Conservation (phyloP, 352 stramenopile genomes). For the Globisporangium nodosum region DNA sequence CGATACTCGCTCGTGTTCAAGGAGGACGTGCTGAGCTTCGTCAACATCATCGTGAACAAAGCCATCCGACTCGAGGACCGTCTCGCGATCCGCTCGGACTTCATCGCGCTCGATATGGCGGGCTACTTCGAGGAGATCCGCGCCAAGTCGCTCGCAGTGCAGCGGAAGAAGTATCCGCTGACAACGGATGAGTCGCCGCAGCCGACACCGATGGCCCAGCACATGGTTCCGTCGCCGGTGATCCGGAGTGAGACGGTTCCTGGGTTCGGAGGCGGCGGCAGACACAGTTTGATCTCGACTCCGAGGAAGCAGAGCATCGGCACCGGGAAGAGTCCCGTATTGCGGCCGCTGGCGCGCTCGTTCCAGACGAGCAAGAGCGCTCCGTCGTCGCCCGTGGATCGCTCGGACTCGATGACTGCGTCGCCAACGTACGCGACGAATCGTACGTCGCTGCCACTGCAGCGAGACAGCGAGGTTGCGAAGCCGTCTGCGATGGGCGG, state of each 20-base stretch:
- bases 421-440: conserved; percentile 9
- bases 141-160: conserved; percentile 71
- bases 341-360: conserved; percentile 5
- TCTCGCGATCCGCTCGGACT: conserved; percentile 75
- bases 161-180: conserved; percentile 60
- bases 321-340: conserved; percentile 7
- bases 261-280: not conserved
- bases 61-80: conserved; percentile 77
- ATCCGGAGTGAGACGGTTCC: conserved; percentile 7
- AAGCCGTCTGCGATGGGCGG: conserved; percentile 2
- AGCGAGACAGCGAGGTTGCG: conserved; percentile 5
- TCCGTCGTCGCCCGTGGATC: conserved; percentile 45
- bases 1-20: conserved; percentile 86
- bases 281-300: not conserved
- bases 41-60: conserved; percentile 90
- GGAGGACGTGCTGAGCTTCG: conserved; percentile 84
- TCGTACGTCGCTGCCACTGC: conserved; percentile 15
- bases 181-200: conserved; percentile 23
- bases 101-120: conserved; percentile 81
- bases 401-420: conserved; percentile 13
- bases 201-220: conserved; percentile 3
- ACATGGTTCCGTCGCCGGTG: conserved; percentile 7
- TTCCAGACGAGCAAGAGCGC: conserved; percentile 40
- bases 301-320: conserved; percentile 7
- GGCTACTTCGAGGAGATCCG: conserved; percentile 86